Evolutionary conservation across 2,329 filamentous ascomycete species (phyloP).

Genomic region (Colletotrichum gloeosporioides): DNA sequence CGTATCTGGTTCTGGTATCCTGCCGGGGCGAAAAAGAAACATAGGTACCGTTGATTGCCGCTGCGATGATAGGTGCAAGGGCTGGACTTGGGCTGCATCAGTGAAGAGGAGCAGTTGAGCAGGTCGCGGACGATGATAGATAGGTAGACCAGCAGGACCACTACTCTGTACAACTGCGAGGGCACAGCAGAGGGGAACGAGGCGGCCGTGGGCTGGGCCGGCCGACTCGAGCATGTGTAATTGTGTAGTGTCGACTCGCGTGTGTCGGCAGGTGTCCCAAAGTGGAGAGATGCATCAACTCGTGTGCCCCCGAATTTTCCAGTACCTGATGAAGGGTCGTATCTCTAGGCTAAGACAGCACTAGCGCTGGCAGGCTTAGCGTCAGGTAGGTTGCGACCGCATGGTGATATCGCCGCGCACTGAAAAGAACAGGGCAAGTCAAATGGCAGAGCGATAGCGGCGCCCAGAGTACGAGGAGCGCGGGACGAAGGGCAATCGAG

Average conservation of each 20-base stretch:
- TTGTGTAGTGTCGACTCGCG: neutral
- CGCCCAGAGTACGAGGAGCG: neutral
- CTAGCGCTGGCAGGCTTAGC: neutral
- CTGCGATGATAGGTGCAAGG: neutral
- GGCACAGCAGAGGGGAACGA: neutral
- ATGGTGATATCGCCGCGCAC: neutral
- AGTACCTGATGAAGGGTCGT: neutral
- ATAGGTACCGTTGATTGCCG: neutral
- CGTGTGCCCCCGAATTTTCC: constrained; percentile 10
- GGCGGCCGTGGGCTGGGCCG: neutral
- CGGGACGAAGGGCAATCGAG: neutral
- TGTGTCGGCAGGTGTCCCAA: constrained; percentile 4
- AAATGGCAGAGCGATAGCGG: neutral
- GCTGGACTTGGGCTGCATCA: neutral
- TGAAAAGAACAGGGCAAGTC: neutral
- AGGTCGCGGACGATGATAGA: neutral
- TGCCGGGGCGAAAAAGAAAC: neutral
- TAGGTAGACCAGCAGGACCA: neutral
- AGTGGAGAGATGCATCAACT: constrained; percentile 6
- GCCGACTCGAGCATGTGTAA: constrained; percentile 13
- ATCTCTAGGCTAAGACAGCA: neutral
- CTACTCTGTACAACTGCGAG: neutral
- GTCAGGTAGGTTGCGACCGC: neutral
- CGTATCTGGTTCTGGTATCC: neutral
- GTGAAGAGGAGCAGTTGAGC: neutral